Percentiles rank a stretch among this genome's conserved stretches.
Evolutionary conservation across 257 asterid species (phyloP).

Genomic region (Apocynum venetum): DNA sequence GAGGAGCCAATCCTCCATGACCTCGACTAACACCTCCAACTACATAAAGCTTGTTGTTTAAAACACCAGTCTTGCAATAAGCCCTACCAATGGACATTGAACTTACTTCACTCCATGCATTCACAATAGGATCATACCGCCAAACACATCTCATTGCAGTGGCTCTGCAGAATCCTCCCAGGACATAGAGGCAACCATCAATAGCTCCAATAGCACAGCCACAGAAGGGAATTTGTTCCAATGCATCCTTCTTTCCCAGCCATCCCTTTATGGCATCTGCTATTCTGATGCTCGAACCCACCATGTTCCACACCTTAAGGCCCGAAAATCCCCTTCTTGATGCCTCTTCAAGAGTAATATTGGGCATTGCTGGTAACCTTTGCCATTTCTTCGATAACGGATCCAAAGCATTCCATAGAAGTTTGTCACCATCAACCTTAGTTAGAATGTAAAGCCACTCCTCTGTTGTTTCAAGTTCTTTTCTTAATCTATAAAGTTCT

Average conservation of each 20-base stretch:
- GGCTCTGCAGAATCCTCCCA: conserved; percentile 79
- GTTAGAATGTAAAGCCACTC: conserved; percentile 82
- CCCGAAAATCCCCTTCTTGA: conserved; percentile 43
- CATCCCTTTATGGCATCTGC: conserved; percentile 53
- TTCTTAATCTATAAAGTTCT: conserved; percentile 63
- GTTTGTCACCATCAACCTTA: conserved; percentile 51
- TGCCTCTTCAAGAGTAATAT: conserved; percentile 36
- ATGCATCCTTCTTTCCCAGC: conserved; percentile 56
- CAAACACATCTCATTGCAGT: conserved; percentile 53
- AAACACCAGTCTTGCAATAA: conserved; percentile 71
- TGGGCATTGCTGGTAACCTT: conserved; percentile 73
- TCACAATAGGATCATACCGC: conserved; percentile 65
- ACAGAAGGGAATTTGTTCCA: conserved; percentile 69
- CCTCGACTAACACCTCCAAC: conserved; percentile 89
- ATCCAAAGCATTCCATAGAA: conserved; percentile 78
- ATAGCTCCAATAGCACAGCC: conserved; percentile 85
- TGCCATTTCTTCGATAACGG: conserved; percentile 68
- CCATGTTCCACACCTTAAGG: conserved; percentile 54
- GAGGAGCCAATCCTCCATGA: conserved; percentile 70
- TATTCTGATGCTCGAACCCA: conserved; percentile 60
- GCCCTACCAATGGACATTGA: conserved; percentile 81
- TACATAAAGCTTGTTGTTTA: conserved; percentile 71
- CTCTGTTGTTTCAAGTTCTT: conserved; percentile 65
- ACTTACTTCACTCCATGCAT: conserved; percentile 66
- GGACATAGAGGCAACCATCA: conserved; percentile 66